Evolutionary conservation across 2,329 filamentous ascomycete species (phyloP).

Genomic region (Epichloe brachyelytri): DNA sequence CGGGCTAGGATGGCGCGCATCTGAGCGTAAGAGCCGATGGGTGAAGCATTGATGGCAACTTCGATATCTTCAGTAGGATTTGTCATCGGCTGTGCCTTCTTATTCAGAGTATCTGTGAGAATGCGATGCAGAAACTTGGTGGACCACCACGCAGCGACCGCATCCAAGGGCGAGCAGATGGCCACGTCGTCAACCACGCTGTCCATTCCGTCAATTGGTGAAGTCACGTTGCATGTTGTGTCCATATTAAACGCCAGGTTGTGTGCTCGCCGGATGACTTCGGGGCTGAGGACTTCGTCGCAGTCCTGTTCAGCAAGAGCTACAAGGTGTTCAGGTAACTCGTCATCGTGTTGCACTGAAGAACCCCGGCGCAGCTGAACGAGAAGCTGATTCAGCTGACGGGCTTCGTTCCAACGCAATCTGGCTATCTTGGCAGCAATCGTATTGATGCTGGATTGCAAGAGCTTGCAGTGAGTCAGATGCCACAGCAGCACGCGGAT

Average conservation of each 20-base stretch:
- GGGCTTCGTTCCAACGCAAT: constrained; percentile 70
- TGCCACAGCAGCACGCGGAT: constrained; percentile 84
- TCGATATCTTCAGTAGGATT: constrained; percentile 37
- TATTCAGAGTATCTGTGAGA: constrained; percentile 50
- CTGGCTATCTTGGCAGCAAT: constrained; percentile 62
- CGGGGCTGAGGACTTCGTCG: constrained; percentile 66
- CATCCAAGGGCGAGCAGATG: constrained; percentile 77
- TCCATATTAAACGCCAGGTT: constrained; percentile 81
- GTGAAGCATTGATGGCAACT: constrained; percentile 60
- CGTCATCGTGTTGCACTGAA: constrained; percentile 37
- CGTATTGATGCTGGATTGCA: constrained; percentile 51
- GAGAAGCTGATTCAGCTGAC: constrained; percentile 43
- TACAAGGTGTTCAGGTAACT: constrained; percentile 62
- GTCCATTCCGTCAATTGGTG: constrained; percentile 61
- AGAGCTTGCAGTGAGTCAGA: constrained; percentile 50
- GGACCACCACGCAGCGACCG: constrained; percentile 84
- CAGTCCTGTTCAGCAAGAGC: constrained; percentile 66
- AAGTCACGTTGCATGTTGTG: constrained; percentile 52
- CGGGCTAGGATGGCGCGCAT: constrained; percentile 46
- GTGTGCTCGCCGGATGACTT: constrained; percentile 72
- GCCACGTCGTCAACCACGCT: constrained; percentile 73
- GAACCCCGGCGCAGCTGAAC: constrained; percentile 27
- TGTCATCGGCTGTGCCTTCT: constrained; percentile 22
- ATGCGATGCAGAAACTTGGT: constrained; percentile 58
- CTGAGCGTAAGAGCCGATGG: constrained; percentile 62